These are phyloP conservation scores for Gentiana macrophylla DNA, from an alignment of 257 asterid species.

Conservation along the genomic window DNA sequence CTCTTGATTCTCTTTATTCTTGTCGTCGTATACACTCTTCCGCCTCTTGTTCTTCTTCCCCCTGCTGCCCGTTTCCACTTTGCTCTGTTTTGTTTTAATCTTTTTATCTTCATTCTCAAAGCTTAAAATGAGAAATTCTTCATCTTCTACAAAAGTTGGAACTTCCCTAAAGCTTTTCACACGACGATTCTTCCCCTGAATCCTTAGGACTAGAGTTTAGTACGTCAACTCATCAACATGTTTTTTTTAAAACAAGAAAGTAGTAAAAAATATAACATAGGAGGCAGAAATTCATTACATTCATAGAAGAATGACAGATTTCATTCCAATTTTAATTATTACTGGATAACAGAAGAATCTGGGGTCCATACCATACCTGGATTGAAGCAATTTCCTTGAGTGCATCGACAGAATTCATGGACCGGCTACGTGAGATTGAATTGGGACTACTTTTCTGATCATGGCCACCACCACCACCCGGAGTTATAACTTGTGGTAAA, in stretches of 20 bases:
- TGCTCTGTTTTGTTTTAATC: neutral
- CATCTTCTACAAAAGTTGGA: conserved; percentile 35
- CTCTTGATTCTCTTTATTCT: conserved; percentile 27
- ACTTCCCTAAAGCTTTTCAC: conserved; percentile 2
- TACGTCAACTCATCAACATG: no score
- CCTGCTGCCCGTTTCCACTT: conserved; percentile 8
- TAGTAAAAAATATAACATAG: no score
- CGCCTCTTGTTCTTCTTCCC: conserved; percentile 16
- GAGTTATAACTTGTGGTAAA: conserved; percentile 15
- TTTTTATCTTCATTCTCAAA: conserved; percentile 29
- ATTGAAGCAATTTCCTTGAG: conserved; percentile 18
- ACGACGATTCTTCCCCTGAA: conserved; percentile 15
- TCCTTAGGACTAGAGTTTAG: no score
- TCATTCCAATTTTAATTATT: no score
- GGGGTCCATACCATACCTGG: no score
- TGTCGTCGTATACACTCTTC: conserved; percentile 13
- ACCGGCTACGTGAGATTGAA: conserved; percentile 20
- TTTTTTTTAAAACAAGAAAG: no score
- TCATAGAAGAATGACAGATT: no score
- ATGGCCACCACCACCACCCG: neutral
- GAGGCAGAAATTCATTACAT: no score
- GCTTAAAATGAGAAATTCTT: conserved; percentile 53
- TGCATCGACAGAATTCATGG: conserved; percentile 16
- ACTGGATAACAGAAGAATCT: no score
- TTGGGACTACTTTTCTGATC: neutral